Conservation (phyloP, 1,284 basidiomycete genomes). For the Schizophyllum commune region DNA sequence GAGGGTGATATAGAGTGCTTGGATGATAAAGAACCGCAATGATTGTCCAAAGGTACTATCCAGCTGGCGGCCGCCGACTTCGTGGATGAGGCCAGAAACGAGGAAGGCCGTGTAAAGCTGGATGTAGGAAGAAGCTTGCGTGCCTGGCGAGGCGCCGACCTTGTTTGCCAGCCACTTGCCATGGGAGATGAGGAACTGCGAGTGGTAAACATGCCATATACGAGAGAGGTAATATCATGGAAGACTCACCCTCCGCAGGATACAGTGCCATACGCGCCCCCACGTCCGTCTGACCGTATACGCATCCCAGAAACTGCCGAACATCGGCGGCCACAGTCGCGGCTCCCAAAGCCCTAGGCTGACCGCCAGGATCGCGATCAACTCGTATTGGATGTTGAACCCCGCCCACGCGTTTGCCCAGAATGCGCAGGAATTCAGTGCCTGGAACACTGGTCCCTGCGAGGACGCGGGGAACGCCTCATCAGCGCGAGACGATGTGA, state of each 20-base stretch:
- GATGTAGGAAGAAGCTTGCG: slow-evolving; percentile 6
- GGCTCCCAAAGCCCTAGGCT: not conserved
- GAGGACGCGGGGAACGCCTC: not conserved
- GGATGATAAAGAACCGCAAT: slow-evolving; percentile 11
- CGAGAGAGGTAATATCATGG: too few species aligned
- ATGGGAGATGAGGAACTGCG: not conserved
- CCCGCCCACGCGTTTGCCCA: not conserved
- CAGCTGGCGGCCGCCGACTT: slow-evolving; percentile 2
- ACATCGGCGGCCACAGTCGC: not conserved
- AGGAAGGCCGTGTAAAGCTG: slow-evolving; percentile 11
- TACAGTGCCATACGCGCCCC: slow-evolving; percentile 3
- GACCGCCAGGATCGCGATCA: not conserved
- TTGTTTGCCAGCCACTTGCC: not conserved
- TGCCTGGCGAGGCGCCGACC: not conserved
- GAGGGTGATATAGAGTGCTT: slow-evolving; percentile 8
- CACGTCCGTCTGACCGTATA: slow-evolving; percentile 1
- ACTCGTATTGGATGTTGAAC: not conserved
- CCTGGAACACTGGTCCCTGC: not conserved
- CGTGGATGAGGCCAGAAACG: slow-evolving; percentile 10
- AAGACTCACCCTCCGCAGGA: not conserved
- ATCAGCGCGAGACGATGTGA: slow-evolving; percentile 1
- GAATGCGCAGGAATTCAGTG: not conserved
- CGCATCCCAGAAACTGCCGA: slow-evolving; percentile 1
- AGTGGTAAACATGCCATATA: too few species aligned
- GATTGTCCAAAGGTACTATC: slow-evolving; percentile 2